Evolutionary conservation across 2,329 filamentous ascomycete species (phyloP).

Genomic region (Drechslerella dactyloides): DNA sequence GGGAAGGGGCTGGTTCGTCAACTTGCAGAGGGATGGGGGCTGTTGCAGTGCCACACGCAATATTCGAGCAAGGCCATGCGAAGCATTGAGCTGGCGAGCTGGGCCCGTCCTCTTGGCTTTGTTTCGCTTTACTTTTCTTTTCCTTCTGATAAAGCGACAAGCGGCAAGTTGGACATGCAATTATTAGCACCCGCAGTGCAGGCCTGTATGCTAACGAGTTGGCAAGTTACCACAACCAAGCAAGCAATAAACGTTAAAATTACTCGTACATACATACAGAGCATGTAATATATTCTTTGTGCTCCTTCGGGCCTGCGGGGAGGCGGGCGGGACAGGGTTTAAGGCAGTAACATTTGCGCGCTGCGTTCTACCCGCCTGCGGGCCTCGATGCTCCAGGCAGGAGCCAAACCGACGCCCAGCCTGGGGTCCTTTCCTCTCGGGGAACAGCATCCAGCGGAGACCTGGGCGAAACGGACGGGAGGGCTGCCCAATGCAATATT

Average conservation of each 20-base stretch:
- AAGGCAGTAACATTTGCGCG: slow-evolving; percentile 37
- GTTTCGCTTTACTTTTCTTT: slow-evolving; percentile 20
- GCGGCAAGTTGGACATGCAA: slow-evolving; percentile 26
- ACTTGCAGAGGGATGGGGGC: too few species aligned
- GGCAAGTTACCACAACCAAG: too few species aligned
- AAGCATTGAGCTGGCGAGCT: slow-evolving; percentile 12
- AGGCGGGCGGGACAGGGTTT: slow-evolving; percentile 27
- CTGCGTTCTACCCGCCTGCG: slow-evolving; percentile 15
- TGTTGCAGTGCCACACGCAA: slow-evolving; percentile 47
- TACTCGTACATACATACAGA: too few species aligned
- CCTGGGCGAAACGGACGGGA: slow-evolving; percentile 7
- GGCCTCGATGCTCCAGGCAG: slow-evolving; percentile 42
- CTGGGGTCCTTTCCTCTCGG: slow-evolving; percentile 20
- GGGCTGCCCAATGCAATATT: slow-evolving; percentile 10
- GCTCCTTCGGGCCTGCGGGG: slow-evolving; percentile 30
- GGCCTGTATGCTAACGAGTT: too few species aligned
- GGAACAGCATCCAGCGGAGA: slow-evolving; percentile 20
- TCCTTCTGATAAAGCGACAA: slow-evolving; percentile 37
- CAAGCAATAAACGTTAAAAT: slow-evolving; percentile 18
- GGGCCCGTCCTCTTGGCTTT: not conserved
- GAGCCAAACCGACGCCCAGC: slow-evolving; percentile 4
- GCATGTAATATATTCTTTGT: slow-evolving; percentile 12
- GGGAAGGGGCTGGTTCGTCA: slow-evolving; percentile 16
- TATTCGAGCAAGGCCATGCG: slow-evolving; percentile 31
- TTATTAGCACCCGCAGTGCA: not conserved